Evolutionary conservation across 441 rosid species (phyloP).

Genomic region (Pelargonium fulgidum): DNA sequence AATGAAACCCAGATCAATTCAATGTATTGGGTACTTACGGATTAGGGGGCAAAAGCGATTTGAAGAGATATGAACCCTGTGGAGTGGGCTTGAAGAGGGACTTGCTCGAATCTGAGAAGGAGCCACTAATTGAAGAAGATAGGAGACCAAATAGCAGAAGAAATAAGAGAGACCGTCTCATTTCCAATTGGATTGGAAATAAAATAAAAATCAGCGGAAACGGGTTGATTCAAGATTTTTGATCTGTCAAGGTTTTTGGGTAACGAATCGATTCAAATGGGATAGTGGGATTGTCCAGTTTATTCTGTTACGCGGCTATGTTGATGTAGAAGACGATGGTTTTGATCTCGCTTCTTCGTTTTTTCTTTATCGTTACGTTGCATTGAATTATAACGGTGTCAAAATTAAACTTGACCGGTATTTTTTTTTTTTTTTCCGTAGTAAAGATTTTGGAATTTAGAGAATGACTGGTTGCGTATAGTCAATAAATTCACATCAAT

Average conservation of each 20-base stretch:
- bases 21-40: slow-evolving; percentile 31
- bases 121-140: slow-evolving; percentile 31
- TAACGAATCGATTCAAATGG: background rate
- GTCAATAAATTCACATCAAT: no score
- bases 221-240: slow-evolving; percentile 10
- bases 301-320: background rate
- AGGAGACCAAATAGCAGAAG: slow-evolving; percentile 30
- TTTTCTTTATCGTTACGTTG: background rate
- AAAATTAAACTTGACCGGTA: background rate
- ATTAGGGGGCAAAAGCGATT: slow-evolving; percentile 33
- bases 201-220: background rate
- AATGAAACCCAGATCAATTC: background rate
- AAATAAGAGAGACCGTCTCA: slow-evolving; percentile 43
- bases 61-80: slow-evolving; percentile 19
- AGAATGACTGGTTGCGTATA: no score
- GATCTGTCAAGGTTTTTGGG: background rate
- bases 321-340: background rate
- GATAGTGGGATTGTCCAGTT: no score
- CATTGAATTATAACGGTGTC: background rate
- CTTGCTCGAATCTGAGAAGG: slow-evolving; percentile 32
- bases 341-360: background rate
- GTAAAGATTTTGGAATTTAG: background rate
- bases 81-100: slow-evolving; percentile 21
- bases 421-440: no score
- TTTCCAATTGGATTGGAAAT: slow-evolving; percentile 16